Base-by-base conservation (phyloP, 2,329 filamentous ascomycete genomes). In the Cadophora sp. region DNA sequence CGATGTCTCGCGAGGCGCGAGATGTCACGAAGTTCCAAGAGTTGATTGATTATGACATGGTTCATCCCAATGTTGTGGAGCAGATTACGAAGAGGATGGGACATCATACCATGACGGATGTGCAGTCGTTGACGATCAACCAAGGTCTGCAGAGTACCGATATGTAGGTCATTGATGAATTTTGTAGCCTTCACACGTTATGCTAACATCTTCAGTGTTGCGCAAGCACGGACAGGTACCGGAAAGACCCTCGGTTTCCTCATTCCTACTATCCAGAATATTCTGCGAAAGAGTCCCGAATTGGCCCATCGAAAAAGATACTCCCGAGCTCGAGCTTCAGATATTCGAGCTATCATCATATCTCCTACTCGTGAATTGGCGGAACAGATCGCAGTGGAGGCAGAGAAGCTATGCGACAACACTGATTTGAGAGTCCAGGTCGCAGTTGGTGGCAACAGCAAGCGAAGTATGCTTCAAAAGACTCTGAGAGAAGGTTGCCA, bases 241-340 rank as follows among this genome's bases (percentile, higher is more conserved):
- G 96, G 96, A 78, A 99, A 99, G 83, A 99, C 96, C 0, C 82
- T 98, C 68, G 96, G 93, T 61, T 99, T 98, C 84, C 86, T 99
- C 40, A 82, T 98, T 7, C 96, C 96, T 60, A 84, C 94, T 6
- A 81, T 98, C 62, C 93, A 97, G 79, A 91, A 92, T 72, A 85
- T 98, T 56, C 82, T 98, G 66, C 88, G 90, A 71, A 82, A 91
- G n/a, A 73, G 69, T 40, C 77, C 77, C 22, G 78, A 82, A 0
- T 85, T 97, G 31, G 88, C 85, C 48, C 73, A 78, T 8, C 75
- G 70, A 69, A 68, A 73, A 53, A 69, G 73, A 66, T 72, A 75
- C 59, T 74, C 77, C n/a, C 66, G 64, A 24, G 82, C 83, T 56
- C 77, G 80, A n/a, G 79, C 83, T 40, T 81, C 83, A 73, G 91